Conservation (phyloP, 805 yeast genomes). For the Candida awuae region DNA sequence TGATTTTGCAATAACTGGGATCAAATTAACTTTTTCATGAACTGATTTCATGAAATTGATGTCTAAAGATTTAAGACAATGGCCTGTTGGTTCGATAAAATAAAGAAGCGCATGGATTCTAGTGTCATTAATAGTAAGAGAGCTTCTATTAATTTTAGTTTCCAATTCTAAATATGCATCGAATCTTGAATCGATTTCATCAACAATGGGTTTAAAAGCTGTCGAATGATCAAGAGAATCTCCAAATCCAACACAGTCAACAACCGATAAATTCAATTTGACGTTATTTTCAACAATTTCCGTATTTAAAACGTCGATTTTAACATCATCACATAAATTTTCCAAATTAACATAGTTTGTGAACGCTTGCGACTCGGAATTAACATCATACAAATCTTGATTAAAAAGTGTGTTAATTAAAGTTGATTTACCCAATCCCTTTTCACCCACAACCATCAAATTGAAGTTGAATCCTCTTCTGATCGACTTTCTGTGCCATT, state of each 20-base stretch:
- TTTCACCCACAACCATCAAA: slow-evolving; percentile 83
- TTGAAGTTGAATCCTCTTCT: slow-evolving; percentile 86
- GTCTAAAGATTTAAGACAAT: slow-evolving; percentile 81
- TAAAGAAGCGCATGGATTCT: slow-evolving; percentile 90
- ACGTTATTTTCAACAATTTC: slow-evolving; percentile 93
- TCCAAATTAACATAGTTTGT: slow-evolving; percentile 28
- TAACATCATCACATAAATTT: slow-evolving; percentile 36
- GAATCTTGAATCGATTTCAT: slow-evolving; percentile 78
- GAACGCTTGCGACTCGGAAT: slow-evolving; percentile 9
- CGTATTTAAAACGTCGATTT: slow-evolving; percentile 52
- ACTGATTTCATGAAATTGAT: slow-evolving; percentile 79
- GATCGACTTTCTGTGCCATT: slow-evolving; percentile 93
- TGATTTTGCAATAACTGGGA: slow-evolving; percentile 91
- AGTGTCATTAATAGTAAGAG: slow-evolving; percentile 51
- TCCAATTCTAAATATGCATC: slow-evolving; percentile 87
- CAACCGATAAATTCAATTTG: slow-evolving; percentile 69
- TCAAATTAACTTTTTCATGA: slow-evolving; percentile 85
- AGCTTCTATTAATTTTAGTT: slow-evolving; percentile 67
- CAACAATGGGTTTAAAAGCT: slow-evolving; percentile 85
- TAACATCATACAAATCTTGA: slow-evolving; percentile 43
- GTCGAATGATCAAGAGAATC: slow-evolving; percentile 74
- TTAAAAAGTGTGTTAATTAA: slow-evolving; percentile 85
- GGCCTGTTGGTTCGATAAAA: slow-evolving; percentile 97
- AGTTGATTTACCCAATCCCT: slow-evolving; percentile 90
- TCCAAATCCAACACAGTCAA: slow-evolving; percentile 93